Percentiles rank a stretch among this genome's conserved stretches.
Evolutionary conservation across 1,284 basidiomycete genomes (phyloP).

Genomic region (Nidula niveotomentosa): DNA sequence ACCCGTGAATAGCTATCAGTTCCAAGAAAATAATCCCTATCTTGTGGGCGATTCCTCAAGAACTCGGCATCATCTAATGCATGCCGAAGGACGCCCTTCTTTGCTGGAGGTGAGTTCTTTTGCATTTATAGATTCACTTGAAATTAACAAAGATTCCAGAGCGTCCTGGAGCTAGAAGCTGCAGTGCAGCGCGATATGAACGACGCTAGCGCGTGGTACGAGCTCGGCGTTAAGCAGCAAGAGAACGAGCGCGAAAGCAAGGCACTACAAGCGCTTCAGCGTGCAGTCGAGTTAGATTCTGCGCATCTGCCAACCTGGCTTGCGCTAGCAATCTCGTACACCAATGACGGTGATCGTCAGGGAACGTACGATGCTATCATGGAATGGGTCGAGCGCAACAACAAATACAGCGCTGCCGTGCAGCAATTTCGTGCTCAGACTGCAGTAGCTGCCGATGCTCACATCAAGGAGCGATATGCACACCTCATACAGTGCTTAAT

Average conservation of each 20-base stretch:
- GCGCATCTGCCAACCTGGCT: constrained; percentile 83
- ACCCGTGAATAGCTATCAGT: constrained; percentile 65
- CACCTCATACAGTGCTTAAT: constrained; percentile 64
- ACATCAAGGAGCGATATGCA: constrained; percentile 42
- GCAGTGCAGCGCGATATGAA: constrained; percentile 79
- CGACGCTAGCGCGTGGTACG: constrained; percentile 82
- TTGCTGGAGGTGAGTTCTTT: constrained; percentile 58
- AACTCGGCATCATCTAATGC: constrained; percentile 56
- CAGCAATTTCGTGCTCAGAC: constrained; percentile 33
- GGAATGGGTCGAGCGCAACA: constrained; percentile 75
- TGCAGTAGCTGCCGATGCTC: constrained; percentile 23
- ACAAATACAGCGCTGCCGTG: constrained; percentile 53
- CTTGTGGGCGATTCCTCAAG: constrained; percentile 53
- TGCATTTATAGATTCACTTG: constrained; percentile 4
- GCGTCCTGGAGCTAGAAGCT: constrained; percentile 88
- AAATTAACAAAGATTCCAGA: constrained; percentile 43
- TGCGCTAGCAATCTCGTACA: constrained; percentile 89
- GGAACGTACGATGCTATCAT: constrained; percentile 80
- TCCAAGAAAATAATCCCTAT: constrained; percentile 85
- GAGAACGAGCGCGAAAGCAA: constrained; percentile 96
- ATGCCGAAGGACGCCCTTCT: constrained; percentile 39
- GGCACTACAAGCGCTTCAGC: constrained; percentile 85
- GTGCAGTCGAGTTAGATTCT: constrained; percentile 83
- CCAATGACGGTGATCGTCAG: constrained; percentile 84
- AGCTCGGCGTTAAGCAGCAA: constrained; percentile 96